Evolutionary conservation across 2,329 filamentous ascomycete species (phyloP).

Genomic region (Ophiostoma novo-ulmi): DNA sequence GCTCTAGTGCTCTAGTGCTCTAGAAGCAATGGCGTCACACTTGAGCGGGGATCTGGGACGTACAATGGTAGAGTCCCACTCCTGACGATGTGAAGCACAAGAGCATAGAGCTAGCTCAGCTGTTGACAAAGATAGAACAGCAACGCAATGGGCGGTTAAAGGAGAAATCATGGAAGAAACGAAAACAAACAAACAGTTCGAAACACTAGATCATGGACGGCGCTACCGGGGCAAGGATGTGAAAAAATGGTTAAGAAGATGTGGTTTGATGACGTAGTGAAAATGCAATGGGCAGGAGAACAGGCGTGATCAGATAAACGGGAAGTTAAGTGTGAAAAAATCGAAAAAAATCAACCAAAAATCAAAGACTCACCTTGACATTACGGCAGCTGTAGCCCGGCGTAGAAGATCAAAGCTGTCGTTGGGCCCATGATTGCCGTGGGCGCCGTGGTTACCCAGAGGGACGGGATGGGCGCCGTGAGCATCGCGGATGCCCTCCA

Average conservation of each 20-base stretch:
- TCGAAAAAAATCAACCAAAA: background rate
- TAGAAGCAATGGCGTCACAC: slow-evolving; percentile 13
- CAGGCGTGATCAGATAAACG: background rate
- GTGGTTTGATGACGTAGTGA: background rate
- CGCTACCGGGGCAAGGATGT: background rate
- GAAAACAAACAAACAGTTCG: background rate
- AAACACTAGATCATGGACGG: background rate
- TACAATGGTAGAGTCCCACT: background rate
- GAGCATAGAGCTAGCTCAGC: background rate
- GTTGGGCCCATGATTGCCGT: slow-evolving; percentile 14
- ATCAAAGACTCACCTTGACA: slow-evolving; percentile 49
- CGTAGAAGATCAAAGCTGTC: slow-evolving; percentile 49
- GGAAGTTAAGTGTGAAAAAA: too few species aligned
- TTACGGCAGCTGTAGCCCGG: slow-evolving; percentile 58
- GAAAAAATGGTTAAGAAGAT: background rate
- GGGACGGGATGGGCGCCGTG: slow-evolving; percentile 31
- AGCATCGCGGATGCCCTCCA: slow-evolving; percentile 27
- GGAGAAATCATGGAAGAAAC: background rate
- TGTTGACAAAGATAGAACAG: background rate
- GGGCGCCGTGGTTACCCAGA: background rate
- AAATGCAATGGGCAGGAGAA: background rate
- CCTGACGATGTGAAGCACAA: background rate
- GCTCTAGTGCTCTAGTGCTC: background rate
- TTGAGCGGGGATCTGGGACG: slow-evolving; percentile 13
- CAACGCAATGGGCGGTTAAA: background rate